phyloP scores from a whole-genome alignment of 306 rosid species.

The Cucurbita argyrosperma region DNA sequence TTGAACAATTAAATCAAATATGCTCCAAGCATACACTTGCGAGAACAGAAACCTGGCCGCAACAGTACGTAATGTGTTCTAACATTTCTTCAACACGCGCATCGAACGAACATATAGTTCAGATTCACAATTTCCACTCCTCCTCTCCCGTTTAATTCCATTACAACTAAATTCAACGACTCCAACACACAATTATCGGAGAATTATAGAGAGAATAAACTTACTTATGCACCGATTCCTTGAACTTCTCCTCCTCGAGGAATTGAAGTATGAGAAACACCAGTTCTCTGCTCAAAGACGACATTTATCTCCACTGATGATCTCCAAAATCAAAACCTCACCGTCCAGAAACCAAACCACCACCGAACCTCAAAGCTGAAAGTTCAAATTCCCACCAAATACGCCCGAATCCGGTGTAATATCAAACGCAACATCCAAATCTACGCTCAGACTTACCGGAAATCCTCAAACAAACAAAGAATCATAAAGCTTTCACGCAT shows the following conservation, averaged over 20 bases:
- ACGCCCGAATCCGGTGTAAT: conserved; percentile 6
- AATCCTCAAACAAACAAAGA: conserved; percentile 19
- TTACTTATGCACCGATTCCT: conserved; percentile 63
- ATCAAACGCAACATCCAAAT: conserved; percentile 14
- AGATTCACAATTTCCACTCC: neutral
- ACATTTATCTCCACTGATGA: conserved; percentile 19
- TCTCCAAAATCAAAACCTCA: conserved; percentile 7
- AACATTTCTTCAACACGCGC: neutral
- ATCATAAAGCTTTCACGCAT: conserved; percentile 2
- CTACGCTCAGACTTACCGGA: conserved; percentile 12
- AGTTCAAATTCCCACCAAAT: conserved; percentile 12
- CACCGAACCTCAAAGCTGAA: neutral
- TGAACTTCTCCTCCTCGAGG: conserved; percentile 70
- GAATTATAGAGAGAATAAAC: neutral
- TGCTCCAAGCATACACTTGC: neutral
- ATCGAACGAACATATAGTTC: neutral
- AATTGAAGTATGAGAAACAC: conserved; percentile 82
- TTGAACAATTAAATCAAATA: neutral
- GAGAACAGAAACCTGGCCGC: neutral
- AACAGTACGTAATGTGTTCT: neutral
- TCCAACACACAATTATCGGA: neutral
- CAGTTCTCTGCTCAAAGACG: conserved; percentile 78
- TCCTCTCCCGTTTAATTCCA: neutral
- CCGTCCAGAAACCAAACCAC: neutral
- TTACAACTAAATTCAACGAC: neutral